Percentiles rank a stretch among this genome's conserved stretches.
These are phyloP conservation scores for Erigeron philadelphicus DNA, from an alignment of 140 eudicot species.

Conservation along the genomic window DNA sequence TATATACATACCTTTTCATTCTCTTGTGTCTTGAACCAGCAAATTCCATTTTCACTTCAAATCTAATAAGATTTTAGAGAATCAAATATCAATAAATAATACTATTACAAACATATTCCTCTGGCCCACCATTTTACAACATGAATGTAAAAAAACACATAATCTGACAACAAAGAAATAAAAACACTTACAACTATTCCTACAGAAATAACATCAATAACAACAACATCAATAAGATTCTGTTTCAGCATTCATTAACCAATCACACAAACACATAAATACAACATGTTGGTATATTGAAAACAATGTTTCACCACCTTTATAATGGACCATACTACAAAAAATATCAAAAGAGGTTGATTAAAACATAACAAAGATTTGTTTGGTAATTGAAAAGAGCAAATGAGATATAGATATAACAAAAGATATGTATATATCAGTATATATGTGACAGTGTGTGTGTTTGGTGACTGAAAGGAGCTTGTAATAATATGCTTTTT, in stretches of 20 bases:
- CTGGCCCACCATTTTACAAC: conserved; percentile 24
- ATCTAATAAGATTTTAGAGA: conserved; percentile 21
- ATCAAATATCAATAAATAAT: background rate
- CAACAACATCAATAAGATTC: conserved; percentile 28
- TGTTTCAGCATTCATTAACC: conserved; percentile 27
- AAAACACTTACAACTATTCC: conserved; percentile 35
- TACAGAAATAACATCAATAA: conserved; percentile 29
- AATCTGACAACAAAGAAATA: conserved; percentile 30
- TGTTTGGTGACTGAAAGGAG: conserved; percentile 32
- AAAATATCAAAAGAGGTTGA: conserved; percentile 12
- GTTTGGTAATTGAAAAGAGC: conserved; percentile 27
- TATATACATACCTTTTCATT: conserved; percentile 32
- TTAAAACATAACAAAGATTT: background rate
- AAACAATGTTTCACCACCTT: conserved; percentile 30
- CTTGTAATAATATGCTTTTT: conserved; percentile 25
- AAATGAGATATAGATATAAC: background rate
- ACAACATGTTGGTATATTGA: conserved; percentile 24
- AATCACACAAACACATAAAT: conserved; percentile 28
- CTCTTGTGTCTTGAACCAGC: conserved; percentile 34
- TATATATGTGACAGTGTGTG: conserved; percentile 14
- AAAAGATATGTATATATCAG: too few species aligned
- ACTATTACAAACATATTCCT: conserved; percentile 5
- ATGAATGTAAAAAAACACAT: conserved; percentile 17
- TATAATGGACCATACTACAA: conserved; percentile 17
- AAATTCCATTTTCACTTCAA: conserved; percentile 33